Conservation (phyloP, 1,139 yeast genomes). For the Geotrichum citri-aurantii region DNA sequence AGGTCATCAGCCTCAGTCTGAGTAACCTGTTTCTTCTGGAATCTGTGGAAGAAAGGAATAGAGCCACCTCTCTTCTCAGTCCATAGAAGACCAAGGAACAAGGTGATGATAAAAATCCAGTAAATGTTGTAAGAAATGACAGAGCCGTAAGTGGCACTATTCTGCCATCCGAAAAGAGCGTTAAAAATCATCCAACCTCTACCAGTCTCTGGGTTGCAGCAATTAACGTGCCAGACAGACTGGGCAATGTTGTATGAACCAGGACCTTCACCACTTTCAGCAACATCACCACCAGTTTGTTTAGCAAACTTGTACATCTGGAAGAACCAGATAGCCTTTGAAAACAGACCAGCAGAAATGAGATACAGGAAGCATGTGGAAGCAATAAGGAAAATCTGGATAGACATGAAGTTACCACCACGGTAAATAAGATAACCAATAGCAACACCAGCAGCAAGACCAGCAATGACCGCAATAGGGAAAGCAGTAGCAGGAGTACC, state of each 20-base stretch:
- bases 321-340: constrained; percentile 86
- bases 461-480: constrained; percentile 75
- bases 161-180: constrained; percentile 93
- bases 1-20: constrained; percentile 31
- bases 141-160: constrained; percentile 90
- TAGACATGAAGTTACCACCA: constrained; percentile 71
- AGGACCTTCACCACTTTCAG: constrained; percentile 89
- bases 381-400: constrained; percentile 71
- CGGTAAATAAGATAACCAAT: constrained; percentile 67
- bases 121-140: constrained; percentile 69
- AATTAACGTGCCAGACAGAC: constrained; percentile 92
- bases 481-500: constrained; percentile 69
- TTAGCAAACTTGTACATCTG: constrained; percentile 62
- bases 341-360: constrained; percentile 84
- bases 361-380: constrained; percentile 84
- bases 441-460: constrained; percentile 58
- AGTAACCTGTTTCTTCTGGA: constrained; percentile 27
- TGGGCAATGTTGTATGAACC: constrained; percentile 82
- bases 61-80: constrained; percentile 49
- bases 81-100: constrained; percentile 47
- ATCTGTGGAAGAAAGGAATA: constrained; percentile 27
- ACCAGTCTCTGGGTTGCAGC: constrained; percentile 86
- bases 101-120: constrained; percentile 60
- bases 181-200: constrained; percentile 93
- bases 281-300: constrained; percentile 79